Conservation (phyloP, 2,329 filamentous ascomycete genomes). For the Alternaria sp. region DNA sequence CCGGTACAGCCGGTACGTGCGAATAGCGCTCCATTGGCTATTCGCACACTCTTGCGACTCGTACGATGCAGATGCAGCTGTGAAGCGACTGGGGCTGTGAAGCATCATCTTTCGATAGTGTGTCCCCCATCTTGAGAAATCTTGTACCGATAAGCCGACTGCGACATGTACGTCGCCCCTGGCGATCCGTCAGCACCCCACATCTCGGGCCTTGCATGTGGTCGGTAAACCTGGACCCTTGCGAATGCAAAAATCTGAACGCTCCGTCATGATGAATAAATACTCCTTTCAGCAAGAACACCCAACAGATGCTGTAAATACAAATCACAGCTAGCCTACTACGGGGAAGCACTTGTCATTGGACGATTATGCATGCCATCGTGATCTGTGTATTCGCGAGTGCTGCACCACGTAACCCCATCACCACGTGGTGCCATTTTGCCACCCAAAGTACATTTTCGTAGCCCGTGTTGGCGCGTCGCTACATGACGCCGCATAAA, state of each 20-base stretch:
- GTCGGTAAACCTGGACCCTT: conserved; percentile 10
- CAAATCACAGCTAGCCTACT: conserved; percentile 9
- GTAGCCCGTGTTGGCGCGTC: neutral
- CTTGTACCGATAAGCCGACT: conserved; percentile 11
- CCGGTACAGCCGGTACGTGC: neutral
- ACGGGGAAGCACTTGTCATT: conserved; percentile 1
- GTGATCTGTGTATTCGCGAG: conserved; percentile 15
- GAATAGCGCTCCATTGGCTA: conserved; percentile 2
- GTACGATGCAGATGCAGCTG: neutral
- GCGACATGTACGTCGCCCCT: conserved; percentile 11
- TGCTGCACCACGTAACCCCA: conserved; percentile 13
- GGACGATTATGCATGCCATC: conserved; percentile 11
- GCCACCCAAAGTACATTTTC: conserved; percentile 11
- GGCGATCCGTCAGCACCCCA: conserved; percentile 21
- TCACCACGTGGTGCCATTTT: conserved; percentile 7
- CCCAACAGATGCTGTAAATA: conserved; percentile 6
- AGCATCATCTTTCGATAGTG: conserved; percentile 19
- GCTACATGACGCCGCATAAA: neutral
- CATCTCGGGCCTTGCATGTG: conserved; percentile 15
- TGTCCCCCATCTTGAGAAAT: conserved; percentile 3
- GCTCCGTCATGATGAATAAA: conserved; percentile 23
- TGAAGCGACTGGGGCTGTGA: conserved; percentile 32
- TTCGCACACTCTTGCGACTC: neutral
- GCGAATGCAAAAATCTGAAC: conserved; percentile 19
- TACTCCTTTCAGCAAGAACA: neutral